phyloP scores from a whole-genome alignment of 139 green algal genomes.

The Astrephomene gubernaculifera region DNA sequence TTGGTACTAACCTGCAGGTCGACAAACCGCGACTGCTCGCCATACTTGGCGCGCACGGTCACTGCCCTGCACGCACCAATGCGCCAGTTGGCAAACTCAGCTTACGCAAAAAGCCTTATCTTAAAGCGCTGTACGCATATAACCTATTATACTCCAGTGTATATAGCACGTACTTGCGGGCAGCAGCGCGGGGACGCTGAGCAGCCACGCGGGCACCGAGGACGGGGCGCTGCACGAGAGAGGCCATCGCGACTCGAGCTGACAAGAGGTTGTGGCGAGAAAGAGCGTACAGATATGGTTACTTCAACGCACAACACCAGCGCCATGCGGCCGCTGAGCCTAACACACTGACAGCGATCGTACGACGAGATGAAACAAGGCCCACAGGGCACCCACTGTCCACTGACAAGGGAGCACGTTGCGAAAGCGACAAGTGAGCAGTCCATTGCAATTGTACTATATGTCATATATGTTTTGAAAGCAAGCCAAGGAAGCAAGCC shows the following conservation, averaged over 20 bases:
- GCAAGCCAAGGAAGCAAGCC: no score
- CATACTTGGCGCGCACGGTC: conserved; percentile 84
- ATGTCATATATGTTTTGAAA: no score
- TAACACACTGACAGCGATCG: not conserved
- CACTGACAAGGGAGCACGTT: no score
- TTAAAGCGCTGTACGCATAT: not conserved
- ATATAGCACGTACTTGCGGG: conserved; percentile 49
- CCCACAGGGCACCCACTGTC: no score
- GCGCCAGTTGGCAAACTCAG: no score
- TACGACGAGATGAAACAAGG: conserved; percentile 3
- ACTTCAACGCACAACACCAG: conserved; percentile 4
- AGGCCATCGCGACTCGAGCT: conserved; percentile 40
- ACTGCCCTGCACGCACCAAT: conserved; percentile 67
- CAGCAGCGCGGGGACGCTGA: conserved; percentile 38
- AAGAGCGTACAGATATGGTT: not conserved
- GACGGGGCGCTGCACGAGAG: conserved; percentile 43
- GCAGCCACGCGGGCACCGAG: conserved; percentile 29
- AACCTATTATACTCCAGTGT: not conserved
- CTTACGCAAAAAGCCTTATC: not conserved
- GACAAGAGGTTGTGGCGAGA: conserved; percentile 19
- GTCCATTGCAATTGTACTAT: no score
- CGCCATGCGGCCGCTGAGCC: not conserved
- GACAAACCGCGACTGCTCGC: conserved; percentile 88
- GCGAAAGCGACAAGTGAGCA: no score
- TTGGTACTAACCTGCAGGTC: conserved; percentile 70